These are phyloP conservation scores for Canavalia gladiata DNA, from an alignment of 306 rosid genomes.

Conservation along the genomic window DNA sequence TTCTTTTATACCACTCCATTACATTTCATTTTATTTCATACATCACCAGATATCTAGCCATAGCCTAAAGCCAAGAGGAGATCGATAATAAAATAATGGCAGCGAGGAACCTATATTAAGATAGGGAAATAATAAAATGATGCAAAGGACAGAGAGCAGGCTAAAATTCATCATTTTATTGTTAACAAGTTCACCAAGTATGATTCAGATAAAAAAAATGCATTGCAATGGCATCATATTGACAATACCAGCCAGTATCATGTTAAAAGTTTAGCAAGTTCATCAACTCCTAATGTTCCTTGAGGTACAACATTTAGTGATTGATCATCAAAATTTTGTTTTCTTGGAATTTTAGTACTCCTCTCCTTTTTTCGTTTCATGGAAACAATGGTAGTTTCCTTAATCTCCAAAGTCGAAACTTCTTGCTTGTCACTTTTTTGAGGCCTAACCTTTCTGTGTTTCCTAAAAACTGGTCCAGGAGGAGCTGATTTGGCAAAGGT, in stretches of 20 bases:
- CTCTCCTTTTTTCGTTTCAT: slow-evolving; percentile 61
- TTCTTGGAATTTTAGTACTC: slow-evolving; percentile 57
- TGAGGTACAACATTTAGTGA: slow-evolving; percentile 68
- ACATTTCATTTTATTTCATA: not conserved
- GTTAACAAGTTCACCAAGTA: slow-evolving; percentile 29
- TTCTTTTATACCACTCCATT: not conserved
- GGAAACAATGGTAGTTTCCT: slow-evolving; percentile 41
- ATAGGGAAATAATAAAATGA: not conserved
- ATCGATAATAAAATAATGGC: not conserved
- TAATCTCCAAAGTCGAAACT: slow-evolving; percentile 38
- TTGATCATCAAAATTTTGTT: slow-evolving; percentile 59
- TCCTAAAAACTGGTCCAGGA: slow-evolving; percentile 69
- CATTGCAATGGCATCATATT: not conserved
- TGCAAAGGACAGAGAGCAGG: not conserved
- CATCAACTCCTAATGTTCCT: slow-evolving; percentile 88
- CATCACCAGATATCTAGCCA: not conserved
- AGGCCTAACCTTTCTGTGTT: slow-evolving; percentile 47
- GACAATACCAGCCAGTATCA: slow-evolving; percentile 46
- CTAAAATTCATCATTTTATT: not conserved
- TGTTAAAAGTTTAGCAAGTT: slow-evolving; percentile 80
- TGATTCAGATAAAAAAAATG: slow-evolving; percentile 17
- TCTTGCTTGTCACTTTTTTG: slow-evolving; percentile 49
- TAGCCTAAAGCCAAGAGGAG: not conserved
- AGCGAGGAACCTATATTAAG: not conserved
- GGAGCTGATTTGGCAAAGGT: slow-evolving; percentile 78